phyloP scores from a whole-genome alignment of 1,284 basidiomycete genomes.

The Somion occarium region DNA sequence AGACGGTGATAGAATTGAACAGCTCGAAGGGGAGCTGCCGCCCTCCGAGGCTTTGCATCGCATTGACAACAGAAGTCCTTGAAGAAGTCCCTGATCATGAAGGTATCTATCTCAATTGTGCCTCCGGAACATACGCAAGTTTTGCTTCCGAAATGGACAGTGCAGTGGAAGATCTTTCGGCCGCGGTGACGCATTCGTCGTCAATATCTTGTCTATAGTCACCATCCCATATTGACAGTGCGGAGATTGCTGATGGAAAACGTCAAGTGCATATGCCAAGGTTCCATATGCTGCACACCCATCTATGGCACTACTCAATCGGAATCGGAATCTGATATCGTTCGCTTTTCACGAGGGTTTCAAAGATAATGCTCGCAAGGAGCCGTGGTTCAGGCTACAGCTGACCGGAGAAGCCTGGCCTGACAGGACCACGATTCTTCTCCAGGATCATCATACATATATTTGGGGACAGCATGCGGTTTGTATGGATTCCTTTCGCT shows the following conservation, averaged over 20 bases:
- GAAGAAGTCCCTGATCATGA: too few relatives aligned
- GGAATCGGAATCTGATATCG: background rate
- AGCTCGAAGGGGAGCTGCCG: too few relatives aligned
- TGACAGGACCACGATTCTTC: background rate
- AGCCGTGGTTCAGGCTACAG: background rate
- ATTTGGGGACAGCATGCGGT: background rate
- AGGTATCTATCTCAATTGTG: too few relatives aligned
- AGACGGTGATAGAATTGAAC: too few relatives aligned
- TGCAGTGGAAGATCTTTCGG: too few relatives aligned
- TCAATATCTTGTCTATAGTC: too few relatives aligned
- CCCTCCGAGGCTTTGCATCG: too few relatives aligned
- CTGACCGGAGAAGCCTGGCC: background rate
- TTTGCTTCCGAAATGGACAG: too few relatives aligned
- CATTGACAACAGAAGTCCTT: too few relatives aligned
- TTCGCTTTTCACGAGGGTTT: background rate
- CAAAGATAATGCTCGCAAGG: background rate
- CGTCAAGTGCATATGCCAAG: too few relatives aligned
- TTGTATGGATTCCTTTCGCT: background rate
- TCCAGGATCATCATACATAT: background rate
- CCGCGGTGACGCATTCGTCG: too few relatives aligned
- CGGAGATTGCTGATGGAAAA: background rate
- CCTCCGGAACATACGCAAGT: too few relatives aligned
- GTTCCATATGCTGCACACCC: background rate
- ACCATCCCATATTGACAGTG: background rate
- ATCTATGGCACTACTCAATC: background rate